Conservation (phyloP, 2,329 filamentous ascomycete genomes). For the Cladosporium sphaerospermum region DNA sequence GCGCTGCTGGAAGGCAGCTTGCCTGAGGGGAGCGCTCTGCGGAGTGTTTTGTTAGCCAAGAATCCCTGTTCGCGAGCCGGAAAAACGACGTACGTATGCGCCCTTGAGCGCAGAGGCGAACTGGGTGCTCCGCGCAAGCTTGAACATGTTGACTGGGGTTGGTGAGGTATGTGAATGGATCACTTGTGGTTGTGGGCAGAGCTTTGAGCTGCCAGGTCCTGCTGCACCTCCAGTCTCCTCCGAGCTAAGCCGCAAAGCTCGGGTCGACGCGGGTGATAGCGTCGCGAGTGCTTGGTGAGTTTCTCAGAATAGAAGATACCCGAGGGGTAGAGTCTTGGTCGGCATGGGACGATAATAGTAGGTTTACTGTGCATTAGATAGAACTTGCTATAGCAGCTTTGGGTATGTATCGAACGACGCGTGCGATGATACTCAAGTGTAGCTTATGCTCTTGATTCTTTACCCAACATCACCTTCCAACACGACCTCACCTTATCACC, state of each 20-base stretch:
- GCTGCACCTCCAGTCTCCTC: background rate
- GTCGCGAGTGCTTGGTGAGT: background rate
- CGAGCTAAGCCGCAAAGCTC: background rate
- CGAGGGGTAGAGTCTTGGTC: too few species aligned
- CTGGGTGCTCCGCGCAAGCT: slow-evolving; percentile 73
- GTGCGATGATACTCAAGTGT: too few species aligned
- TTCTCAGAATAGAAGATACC: background rate
- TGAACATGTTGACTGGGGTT: slow-evolving; percentile 61
- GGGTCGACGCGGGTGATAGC: too few species aligned
- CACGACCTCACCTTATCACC: too few species aligned
- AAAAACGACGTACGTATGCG: slow-evolving; percentile 53
- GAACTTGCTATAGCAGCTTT: too few species aligned
- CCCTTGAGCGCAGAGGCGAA: slow-evolving; percentile 74
- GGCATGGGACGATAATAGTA: too few species aligned
- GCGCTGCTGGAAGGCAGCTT: slow-evolving; percentile 54
- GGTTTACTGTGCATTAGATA: too few species aligned
- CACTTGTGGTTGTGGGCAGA: slow-evolving; percentile 7
- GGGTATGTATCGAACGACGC: too few species aligned
- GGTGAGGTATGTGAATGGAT: slow-evolving; percentile 1
- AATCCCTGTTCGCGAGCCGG: background rate
- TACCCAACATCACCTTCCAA: too few species aligned
- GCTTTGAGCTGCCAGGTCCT: background rate
- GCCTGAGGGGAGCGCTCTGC: slow-evolving; percentile 52
- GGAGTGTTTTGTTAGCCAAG: background rate
- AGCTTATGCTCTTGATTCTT: too few species aligned